These are phyloP conservation scores for Calonectria pauciramosa DNA, from an alignment of 2,329 filamentous ascomycete species.

Conservation along the genomic window DNA sequence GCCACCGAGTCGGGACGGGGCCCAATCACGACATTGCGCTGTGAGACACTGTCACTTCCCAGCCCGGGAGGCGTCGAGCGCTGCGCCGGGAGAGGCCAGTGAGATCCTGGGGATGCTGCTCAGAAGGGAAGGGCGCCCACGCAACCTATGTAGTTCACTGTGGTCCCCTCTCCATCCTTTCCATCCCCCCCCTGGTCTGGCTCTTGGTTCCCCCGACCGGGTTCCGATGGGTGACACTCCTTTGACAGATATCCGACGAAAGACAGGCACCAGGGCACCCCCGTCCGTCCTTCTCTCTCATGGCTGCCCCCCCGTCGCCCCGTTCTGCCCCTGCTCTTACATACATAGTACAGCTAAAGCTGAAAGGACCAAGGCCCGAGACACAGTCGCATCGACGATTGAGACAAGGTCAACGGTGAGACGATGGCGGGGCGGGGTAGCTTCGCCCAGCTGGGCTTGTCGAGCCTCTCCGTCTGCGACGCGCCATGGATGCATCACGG, in stretches of 20 bases:
- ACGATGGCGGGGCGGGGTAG: neutral
- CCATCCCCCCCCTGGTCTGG: neutral
- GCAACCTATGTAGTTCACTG: neutral
- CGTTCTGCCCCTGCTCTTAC: neutral
- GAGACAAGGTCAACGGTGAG: constrained; percentile 7
- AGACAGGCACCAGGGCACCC: neutral
- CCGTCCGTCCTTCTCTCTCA: neutral
- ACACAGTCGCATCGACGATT: neutral
- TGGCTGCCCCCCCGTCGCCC: neutral
- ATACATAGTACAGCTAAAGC: neutral
- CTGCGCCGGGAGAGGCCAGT: neutral
- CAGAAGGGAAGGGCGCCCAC: neutral
- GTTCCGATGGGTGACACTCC: neutral
- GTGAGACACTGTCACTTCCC: constrained; percentile 6
- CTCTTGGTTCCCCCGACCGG: neutral
- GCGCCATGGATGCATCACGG: neutral
- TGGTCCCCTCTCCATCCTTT: neutral
- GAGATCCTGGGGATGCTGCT: neutral
- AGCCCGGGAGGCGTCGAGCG: neutral
- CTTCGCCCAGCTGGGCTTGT: neutral
- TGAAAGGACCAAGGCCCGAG: neutral
- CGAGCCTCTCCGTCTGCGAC: neutral
- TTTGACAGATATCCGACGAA: constrained; percentile 2
- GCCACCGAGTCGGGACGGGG: neutral
- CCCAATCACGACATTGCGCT: neutral